These are phyloP conservation scores for Globisporangium parvum DNA, from an alignment of 352 stramenopile genomes.

Conservation along the genomic window DNA sequence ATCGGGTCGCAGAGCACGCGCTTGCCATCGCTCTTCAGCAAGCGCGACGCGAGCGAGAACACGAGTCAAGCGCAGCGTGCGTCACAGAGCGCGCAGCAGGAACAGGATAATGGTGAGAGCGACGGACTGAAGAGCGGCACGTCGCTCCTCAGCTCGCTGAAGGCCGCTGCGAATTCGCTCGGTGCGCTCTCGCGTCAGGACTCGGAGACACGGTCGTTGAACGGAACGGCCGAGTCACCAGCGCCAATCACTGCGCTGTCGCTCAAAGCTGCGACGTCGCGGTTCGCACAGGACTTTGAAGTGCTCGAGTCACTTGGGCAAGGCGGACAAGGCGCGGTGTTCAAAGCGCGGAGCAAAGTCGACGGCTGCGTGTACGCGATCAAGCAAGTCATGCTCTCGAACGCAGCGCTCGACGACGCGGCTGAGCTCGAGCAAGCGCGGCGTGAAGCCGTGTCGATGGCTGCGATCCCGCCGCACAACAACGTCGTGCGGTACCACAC, in stretches of 20 bases:
- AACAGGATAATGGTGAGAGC: too few species aligned
- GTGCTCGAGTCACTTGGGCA: slow-evolving; percentile 51
- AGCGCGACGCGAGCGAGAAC: slow-evolving; percentile 8
- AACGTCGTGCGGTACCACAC: slow-evolving; percentile 84
- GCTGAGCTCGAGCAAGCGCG: slow-evolving; percentile 48
- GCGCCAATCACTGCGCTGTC: background rate
- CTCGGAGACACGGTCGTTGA: background rate
- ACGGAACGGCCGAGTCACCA: background rate
- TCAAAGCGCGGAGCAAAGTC: slow-evolving; percentile 66
- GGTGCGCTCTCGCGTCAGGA: background rate
- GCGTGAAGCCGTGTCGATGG: slow-evolving; percentile 75
- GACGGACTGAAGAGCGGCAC: background rate
- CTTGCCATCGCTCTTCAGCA: slow-evolving; percentile 30
- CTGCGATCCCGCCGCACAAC: slow-evolving; percentile 48
- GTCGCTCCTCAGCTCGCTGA: slow-evolving; percentile 3
- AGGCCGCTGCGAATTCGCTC: slow-evolving; percentile 5
- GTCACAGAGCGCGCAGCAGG: background rate
- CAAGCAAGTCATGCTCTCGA: slow-evolving; percentile 65
- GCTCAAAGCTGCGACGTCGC: slow-evolving; percentile 18
- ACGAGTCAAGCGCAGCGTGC: slow-evolving; percentile 9
- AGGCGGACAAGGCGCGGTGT: slow-evolving; percentile 69
- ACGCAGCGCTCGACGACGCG: slow-evolving; percentile 31
- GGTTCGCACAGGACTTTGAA: slow-evolving; percentile 75
- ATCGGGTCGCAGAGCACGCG: slow-evolving; percentile 28
- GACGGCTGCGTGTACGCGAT: slow-evolving; percentile 72